These are phyloP conservation scores for Porphyrellus sp. DNA, from an alignment of 1,284 basidiomycete genomes.

Conservation along the genomic window DNA sequence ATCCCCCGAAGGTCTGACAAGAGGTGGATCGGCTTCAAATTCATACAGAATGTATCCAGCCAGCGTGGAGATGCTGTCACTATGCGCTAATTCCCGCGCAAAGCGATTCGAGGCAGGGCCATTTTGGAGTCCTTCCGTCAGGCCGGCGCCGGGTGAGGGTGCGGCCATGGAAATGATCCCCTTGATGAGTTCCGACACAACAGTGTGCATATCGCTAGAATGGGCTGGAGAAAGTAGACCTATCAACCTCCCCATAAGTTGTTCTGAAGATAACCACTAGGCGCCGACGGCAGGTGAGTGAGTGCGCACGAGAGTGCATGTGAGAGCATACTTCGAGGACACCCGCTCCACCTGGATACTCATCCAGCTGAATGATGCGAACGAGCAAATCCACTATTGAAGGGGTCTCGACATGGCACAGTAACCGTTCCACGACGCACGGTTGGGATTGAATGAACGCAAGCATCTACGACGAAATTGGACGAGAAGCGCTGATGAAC, in stretches of 20 bases:
- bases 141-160: slow-evolving; percentile 74
- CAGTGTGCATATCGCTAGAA: slow-evolving; percentile 77
- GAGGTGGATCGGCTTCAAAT: slow-evolving; percentile 37
- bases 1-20: slow-evolving; percentile 16
- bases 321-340: slow-evolving; percentile 77
- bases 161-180: slow-evolving; percentile 94
- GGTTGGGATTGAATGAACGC: slow-evolving; percentile 86
- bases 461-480: slow-evolving; percentile 70
- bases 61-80: slow-evolving; percentile 71
- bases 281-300: slow-evolving; percentile 25
- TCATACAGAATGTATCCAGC: slow-evolving; percentile 80
- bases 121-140: slow-evolving; percentile 63
- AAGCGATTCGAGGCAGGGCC: slow-evolving; percentile 83
- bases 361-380: slow-evolving; percentile 90
- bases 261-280: slow-evolving; percentile 86
- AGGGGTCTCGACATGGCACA: slow-evolving; percentile 85
- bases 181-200: slow-evolving; percentile 91
- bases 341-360: slow-evolving; percentile 75
- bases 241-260: slow-evolving; percentile 80
- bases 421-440: slow-evolving; percentile 77
- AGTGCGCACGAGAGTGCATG: slow-evolving; percentile 25
- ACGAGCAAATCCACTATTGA: slow-evolving; percentile 92
- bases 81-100: slow-evolving; percentile 84
- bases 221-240: slow-evolving; percentile 80
- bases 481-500: slow-evolving; percentile 20